Evolutionary conservation across 257 asterid species (phyloP), one percentile per base, ranked within the genome.

Genomic region (Solanum chiquidenum): DNA sequence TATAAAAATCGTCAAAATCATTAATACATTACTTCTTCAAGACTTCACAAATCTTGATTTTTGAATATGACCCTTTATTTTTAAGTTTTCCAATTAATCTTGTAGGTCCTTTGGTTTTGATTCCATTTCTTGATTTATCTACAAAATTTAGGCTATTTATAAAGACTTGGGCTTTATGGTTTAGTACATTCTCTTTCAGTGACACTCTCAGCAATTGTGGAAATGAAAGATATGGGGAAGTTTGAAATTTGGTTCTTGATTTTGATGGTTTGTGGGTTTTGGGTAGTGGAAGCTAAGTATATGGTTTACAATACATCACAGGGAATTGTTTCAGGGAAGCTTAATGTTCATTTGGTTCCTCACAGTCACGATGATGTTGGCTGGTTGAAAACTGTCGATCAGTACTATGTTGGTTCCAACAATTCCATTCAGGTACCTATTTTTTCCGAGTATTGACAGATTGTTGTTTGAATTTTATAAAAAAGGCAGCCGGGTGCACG

Each of bases 321-420:
- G 5, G 93, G 92, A 27, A 88, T 92, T 90, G 98, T 94, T 31
- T 87, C 91, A 33, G 95, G 93, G 64, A 97, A 93, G 89, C 91
- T 97, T 46, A 97, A 97, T 89, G 99, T 97, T 89, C 99, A 97
- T 91, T 89, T 97, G 94, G 99, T 97, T 88, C 92, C 99, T 89
- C 99, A 97, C 38, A 90, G 98, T 18, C 99, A 97, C 31, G 99
- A 97, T 49, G 99, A 97, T 91, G 99, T 97, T 77, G 99, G 99
- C 31, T 97, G 99, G 99, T 88, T 96, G 92, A 96, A 96, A 92
- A 96, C 99, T 60, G 87, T 97, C 37, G 99, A 97, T 91, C 99
- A 97, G 92, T 97, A 97, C 92, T 97, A 97, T 87, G 99, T 96
- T 86, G 99, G 99, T 35, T 93, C 98, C 83, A 96, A 96, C 66